These are phyloP conservation scores for Paramarasmius palmivorus DNA, from an alignment of 1,284 basidiomycete species.

Conservation along the genomic window DNA sequence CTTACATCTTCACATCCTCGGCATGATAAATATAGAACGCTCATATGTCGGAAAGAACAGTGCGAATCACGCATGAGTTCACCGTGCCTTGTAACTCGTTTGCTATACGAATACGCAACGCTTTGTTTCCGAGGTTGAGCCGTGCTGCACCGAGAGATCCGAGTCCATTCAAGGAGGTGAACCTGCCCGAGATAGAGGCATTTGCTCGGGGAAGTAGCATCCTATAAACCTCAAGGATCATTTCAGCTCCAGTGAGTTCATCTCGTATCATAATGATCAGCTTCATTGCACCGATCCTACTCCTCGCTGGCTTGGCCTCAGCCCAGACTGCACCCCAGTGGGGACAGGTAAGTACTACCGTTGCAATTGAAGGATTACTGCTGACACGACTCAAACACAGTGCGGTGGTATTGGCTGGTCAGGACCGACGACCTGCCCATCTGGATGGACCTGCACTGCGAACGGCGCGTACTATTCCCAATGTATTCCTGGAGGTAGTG, in stretches of 20 bases:
- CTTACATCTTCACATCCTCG: too few relatives aligned
- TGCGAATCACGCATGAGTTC: not conserved
- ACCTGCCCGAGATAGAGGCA: slow-evolving; percentile 34
- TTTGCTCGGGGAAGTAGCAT: slow-evolving; percentile 29
- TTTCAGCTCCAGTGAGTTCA: not conserved
- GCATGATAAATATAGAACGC: too few relatives aligned
- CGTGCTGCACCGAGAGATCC: not conserved
- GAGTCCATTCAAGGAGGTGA: not conserved
- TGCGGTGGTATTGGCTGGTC: slow-evolving; percentile 51
- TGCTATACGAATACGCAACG: too few relatives aligned
- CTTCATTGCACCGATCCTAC: slow-evolving; percentile 18
- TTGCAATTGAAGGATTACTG: too few relatives aligned
- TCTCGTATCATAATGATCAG: slow-evolving; percentile 17
- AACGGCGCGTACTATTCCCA: slow-evolving; percentile 51
- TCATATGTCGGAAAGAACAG: too few relatives aligned
- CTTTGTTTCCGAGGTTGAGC: not conserved
- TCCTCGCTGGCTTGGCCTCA: slow-evolving; percentile 13
- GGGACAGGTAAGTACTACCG: slow-evolving; percentile 28
- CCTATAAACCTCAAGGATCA: not conserved
- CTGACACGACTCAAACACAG: too few relatives aligned
- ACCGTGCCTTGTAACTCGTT: not conserved
- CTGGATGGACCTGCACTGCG: slow-evolving; percentile 48
- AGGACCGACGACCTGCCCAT: slow-evolving; percentile 47
- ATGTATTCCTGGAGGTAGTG: slow-evolving; percentile 45
- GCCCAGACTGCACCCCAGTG: slow-evolving; percentile 26